phyloP scores from a whole-genome alignment of 345 rosid species.

The Citrus inodora region DNA sequence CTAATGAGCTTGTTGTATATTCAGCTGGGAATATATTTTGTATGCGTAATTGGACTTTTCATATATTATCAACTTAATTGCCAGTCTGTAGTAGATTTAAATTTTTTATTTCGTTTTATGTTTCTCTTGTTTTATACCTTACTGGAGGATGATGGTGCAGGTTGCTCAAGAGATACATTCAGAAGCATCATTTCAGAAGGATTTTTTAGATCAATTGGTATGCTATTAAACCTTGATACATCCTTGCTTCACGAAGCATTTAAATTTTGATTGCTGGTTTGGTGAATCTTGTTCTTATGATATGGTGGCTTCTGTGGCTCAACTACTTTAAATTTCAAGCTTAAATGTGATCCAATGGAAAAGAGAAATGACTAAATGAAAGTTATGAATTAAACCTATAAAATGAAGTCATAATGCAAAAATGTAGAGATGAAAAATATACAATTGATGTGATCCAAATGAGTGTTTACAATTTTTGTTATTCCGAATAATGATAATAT shows the following conservation, averaged over 20 bases:
- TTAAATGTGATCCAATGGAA: not conserved
- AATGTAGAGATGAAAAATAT: not conserved
- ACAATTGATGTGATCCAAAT: not conserved
- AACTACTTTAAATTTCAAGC: not conserved
- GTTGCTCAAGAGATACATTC: constrained; percentile 42
- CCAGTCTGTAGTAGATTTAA: not conserved
- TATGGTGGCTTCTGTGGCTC: not conserved
- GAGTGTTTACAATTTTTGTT: not conserved
- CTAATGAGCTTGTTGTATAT: not conserved
- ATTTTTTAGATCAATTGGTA: constrained; percentile 17
- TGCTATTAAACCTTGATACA: not conserved
- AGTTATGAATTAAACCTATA: not conserved
- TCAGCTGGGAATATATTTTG: not conserved
- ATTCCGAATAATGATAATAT: not conserved
- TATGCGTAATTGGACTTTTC: not conserved
- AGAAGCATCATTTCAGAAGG: constrained; percentile 18
- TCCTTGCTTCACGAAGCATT: not conserved
- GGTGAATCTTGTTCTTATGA: not conserved
- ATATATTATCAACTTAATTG: not conserved
- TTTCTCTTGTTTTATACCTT: not conserved
- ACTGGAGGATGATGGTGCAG: constrained; percentile 31
- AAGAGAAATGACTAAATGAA: not conserved
- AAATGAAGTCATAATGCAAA: not conserved
- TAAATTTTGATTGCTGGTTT: not conserved
- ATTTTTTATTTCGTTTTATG: no score